Percentiles rank a stretch among this genome's conserved stretches.
Evolutionary conservation across 306 rosid genomes (phyloP).

Genomic region (Herpetospermum pedunculosum): DNA sequence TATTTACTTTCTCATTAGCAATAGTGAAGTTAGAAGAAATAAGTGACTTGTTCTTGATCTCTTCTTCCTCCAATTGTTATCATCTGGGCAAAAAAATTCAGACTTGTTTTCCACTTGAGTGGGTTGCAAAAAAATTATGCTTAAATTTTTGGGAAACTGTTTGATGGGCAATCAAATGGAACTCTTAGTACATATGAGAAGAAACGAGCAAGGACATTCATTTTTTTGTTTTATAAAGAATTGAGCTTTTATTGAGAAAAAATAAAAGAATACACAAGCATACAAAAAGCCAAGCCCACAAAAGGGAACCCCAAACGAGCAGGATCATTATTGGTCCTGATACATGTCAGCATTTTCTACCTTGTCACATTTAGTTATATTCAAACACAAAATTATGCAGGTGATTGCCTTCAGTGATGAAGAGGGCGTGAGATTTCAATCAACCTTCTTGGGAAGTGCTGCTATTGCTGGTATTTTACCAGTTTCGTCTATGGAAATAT

Average conservation of each 20-base stretch:
- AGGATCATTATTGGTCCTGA: neutral
- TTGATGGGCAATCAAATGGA: neutral
- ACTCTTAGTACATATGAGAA: neutral
- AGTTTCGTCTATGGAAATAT: conserved; percentile 38
- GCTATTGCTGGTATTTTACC: conserved; percentile 81
- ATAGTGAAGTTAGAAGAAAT: neutral
- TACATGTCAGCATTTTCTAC: neutral
- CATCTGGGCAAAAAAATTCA: no score
- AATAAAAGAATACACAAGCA: no score
- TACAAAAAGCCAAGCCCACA: no score
- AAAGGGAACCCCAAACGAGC: no score
- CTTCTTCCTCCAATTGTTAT: no score
- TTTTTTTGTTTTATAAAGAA: no score
- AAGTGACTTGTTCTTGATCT: neutral
- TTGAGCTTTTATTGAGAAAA: no score
- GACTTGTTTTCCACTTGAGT: neutral
- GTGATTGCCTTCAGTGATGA: conserved; percentile 94
- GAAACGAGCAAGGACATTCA: no score
- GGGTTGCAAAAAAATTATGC: neutral
- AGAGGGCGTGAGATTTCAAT: conserved; percentile 91
- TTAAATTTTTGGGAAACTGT: neutral
- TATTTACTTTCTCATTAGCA: neutral
- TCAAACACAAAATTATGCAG: conserved; percentile 31
- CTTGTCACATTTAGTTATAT: conserved; percentile 1
- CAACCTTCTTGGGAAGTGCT: conserved; percentile 90